phyloP scores from a whole-genome alignment of 192 early-diverging fungal genomes.

The Backusella tuberculispora region DNA sequence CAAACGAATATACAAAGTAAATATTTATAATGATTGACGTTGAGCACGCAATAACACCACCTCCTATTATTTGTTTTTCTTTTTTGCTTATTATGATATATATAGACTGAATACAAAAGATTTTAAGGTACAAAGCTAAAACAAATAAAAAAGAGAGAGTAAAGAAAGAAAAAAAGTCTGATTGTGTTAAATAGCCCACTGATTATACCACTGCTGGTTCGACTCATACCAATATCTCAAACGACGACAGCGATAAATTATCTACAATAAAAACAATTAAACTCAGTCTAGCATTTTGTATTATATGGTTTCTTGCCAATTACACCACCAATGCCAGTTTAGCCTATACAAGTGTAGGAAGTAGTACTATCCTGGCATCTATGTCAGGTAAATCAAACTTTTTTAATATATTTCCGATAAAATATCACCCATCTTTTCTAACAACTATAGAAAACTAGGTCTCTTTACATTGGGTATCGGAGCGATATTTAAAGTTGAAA shows the following conservation, averaged over 20 bases:
- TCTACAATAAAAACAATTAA: conserved; percentile 52
- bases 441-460: conserved; percentile 27
- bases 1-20: conserved; percentile 15
- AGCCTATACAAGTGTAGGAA: conserved; percentile 76
- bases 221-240: neutral
- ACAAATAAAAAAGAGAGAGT: neutral
- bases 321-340: conserved; percentile 73
- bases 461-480: conserved; percentile 80
- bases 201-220: neutral
- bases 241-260: conserved; percentile 10
- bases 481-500: conserved; percentile 61
- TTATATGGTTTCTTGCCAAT: conserved; percentile 85
- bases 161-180: neutral
- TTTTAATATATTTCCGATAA: neutral
- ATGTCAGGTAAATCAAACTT: conserved; percentile 58
- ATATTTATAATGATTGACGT: neutral
- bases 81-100: neutral
- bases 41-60: conserved; percentile 7
- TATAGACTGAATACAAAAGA: conserved; percentile 8
- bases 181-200: neutral
- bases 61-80: neutral
- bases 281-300: conserved; percentile 71
- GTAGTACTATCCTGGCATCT: conserved; percentile 74
- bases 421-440: neutral
- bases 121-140: conserved; percentile 7